Conservation (phyloP, 768 basidiomycete species). For the Pleurotus tuoliensis region DNA sequence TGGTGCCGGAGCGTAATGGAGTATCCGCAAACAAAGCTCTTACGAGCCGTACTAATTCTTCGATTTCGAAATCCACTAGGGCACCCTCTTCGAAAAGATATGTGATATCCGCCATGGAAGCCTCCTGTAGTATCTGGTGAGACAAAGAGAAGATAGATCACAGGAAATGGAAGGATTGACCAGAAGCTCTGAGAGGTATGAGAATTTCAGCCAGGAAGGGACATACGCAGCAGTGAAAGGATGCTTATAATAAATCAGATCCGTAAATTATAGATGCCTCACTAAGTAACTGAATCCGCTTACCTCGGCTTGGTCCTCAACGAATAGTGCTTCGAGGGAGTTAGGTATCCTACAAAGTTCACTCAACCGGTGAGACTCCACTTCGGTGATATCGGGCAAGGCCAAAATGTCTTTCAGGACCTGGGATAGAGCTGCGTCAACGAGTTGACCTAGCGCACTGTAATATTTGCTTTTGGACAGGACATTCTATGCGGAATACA, state of each 20-base stretch:
- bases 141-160: neutral
- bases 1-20: constrained; percentile 71
- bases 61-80: constrained; percentile 82
- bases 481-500: constrained; percentile 41
- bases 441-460: constrained; percentile 62
- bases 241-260: constrained; percentile 34
- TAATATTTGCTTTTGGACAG: constrained; percentile 73
- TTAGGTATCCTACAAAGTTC: constrained; percentile 80
- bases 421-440: constrained; percentile 62
- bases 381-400: constrained; percentile 81
- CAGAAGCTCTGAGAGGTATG: constrained; percentile 88
- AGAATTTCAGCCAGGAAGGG: constrained; percentile 94
- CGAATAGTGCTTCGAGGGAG: constrained; percentile 78
- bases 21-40: constrained; percentile 88
- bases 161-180: constrained; percentile 40
- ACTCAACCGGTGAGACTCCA: constrained; percentile 79
- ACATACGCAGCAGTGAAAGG: constrained; percentile 82
- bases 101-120: constrained; percentile 86
- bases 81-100: constrained; percentile 91
- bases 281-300: constrained; percentile 13
- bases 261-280: neutral
- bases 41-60: constrained; percentile 80
- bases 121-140: constrained; percentile 53
- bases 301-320: constrained; percentile 60
- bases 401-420: constrained; percentile 72